Evolutionary conservation across 257 asterid genomes (phyloP), one percentile per base, ranked within the genome.

Genomic region (Pogostemon cablin): DNA sequence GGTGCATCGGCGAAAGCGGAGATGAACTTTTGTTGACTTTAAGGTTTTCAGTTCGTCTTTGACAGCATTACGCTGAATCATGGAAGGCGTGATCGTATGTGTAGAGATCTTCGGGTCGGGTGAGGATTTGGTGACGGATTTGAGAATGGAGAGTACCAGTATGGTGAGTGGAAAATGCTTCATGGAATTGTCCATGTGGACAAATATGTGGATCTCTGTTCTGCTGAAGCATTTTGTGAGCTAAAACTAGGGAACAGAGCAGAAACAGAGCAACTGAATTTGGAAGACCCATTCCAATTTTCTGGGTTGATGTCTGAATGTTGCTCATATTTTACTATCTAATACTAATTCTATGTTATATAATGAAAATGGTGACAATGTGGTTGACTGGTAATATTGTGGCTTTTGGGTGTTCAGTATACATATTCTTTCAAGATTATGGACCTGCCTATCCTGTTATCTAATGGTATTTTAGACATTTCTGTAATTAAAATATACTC

Each of bases 101-200:
- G 63, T 76, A 76, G 68, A 76, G 25, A 76, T 62, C 48, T 63
- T 69, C 2, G 50, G 72, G 3, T 9, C 10, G 10, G 32, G 39
- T 11, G 73, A 65, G 4, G 70, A 10, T 35, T 38, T 78, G 59
- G 0, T n/a, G 5, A 17, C 35, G 12, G 79, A 78, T 48, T 65
- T 65, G 3, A 78, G 71, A 17, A 62, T 54, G 62, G 82, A 8
- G 79, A 69, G 56, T 78, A 78, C 79, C 82, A 74, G 10, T 64
- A 50, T 69, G 67, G 77, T 78, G 82, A n/a, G 9, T 65, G 65
- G 82, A 69, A 43, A 69, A 78, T 25, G 79, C 72, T 10, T 65
- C 83, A 79, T 79, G 50, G 58, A 59, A 43, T 79, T 74, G 79
- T 79, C 80, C 83, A 79, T 79, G 61, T 74, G 83, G 71, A 79